Percentiles rank a stretch among this genome's conserved stretches.
Conservation (phyloP, 2,329 filamentous ascomycete species). For the Arachnomyces sp. region DNA sequence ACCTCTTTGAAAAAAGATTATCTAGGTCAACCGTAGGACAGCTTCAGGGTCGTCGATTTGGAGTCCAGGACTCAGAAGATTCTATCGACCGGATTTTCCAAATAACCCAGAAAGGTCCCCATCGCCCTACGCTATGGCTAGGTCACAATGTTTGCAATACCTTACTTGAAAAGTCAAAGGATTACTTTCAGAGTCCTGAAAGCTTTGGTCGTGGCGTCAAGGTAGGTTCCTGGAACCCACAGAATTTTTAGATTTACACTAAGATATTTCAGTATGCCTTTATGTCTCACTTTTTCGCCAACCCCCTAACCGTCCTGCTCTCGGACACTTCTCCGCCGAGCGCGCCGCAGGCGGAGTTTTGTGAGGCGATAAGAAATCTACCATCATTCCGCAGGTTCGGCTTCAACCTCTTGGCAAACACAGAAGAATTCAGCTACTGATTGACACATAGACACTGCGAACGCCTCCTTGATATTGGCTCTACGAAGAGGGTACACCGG, state of each 20-base stretch:
- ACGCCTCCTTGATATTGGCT: conserved; percentile 31
- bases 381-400: conserved; percentile 47
- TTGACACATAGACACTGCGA: conserved; percentile 30
- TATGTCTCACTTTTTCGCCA: conserved; percentile 59
- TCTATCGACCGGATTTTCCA: conserved; percentile 35
- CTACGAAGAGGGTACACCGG: conserved; percentile 29
- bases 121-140: conserved; percentile 40
- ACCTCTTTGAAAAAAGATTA: conserved; percentile 53
- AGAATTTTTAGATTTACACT: conserved; percentile 15
- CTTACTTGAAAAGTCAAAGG: conserved; percentile 49
- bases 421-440: conserved; percentile 11
- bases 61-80: conserved; percentile 43
- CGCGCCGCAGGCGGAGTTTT: conserved; percentile 34
- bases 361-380: conserved; percentile 50
- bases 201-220: conserved; percentile 47
- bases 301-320: conserved; percentile 49
- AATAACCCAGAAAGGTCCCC: conserved; percentile 26
- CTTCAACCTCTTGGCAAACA: background rate
- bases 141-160: conserved; percentile 46
- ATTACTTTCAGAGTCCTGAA: conserved; percentile 54
- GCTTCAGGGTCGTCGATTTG: conserved; percentile 49
- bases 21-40: conserved; percentile 46
- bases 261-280: conserved; percentile 45
- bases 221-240: conserved; percentile 22
- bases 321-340: conserved; percentile 16